Evolutionary conservation across 371 early-diverging fungal genomes (phyloP).

Genomic region (Syncephalis plumigaleata): DNA sequence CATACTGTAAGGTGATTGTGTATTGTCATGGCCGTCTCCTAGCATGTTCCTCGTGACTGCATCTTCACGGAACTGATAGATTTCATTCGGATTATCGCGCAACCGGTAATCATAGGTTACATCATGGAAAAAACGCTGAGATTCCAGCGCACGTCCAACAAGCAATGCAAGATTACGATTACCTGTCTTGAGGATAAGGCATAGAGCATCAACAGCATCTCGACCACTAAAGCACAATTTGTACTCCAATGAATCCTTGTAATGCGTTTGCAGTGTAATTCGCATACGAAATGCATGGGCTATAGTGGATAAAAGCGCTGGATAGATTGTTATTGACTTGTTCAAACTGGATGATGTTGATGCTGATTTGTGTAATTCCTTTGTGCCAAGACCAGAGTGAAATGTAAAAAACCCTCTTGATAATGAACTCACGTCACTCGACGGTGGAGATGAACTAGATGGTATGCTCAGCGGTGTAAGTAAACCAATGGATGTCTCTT

Average conservation of each 20-base stretch:
- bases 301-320: constrained; percentile 66
- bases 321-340: constrained; percentile 32
- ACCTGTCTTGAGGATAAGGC: constrained; percentile 48
- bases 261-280: constrained; percentile 24
- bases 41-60: not conserved
- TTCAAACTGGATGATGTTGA: no score
- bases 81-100: constrained; percentile 56
- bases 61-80: constrained; percentile 51
- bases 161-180: constrained; percentile 74
- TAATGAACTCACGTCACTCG: no score
- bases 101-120: constrained; percentile 67
- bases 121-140: constrained; percentile 79
- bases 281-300: constrained; percentile 48
- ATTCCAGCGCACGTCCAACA: constrained; percentile 71
- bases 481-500: no score
- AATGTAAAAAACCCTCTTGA: no score
- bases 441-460: no score
- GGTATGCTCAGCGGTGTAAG: no score
- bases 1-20: not conserved
- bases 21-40: not conserved
- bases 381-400: no score
- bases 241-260: constrained; percentile 66
- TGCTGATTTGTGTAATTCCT: no score
- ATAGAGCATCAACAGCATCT: constrained; percentile 69
- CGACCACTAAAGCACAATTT: constrained; percentile 61